Base-by-base conservation (phyloP, 306 rosid genomes). In the Astragalus glycyphyllos region DNA sequence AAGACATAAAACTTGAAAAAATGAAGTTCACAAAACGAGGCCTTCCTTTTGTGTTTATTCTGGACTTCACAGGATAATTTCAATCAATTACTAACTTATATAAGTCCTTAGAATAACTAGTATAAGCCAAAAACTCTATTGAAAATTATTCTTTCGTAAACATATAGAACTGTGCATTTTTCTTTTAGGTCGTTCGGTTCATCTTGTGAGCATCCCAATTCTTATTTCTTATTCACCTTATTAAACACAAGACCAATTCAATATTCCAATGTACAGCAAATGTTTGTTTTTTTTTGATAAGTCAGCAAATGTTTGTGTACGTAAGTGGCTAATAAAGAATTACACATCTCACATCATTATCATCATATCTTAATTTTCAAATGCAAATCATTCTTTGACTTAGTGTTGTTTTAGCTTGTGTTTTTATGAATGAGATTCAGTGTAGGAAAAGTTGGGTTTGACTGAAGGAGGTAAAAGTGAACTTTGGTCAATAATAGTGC, bases 221-320 rank as follows among this genome's bases (percentile, higher is more conserved):
- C 68, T 57, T 48, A 63, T 58, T n/a, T n/a, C n/a, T 20, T 0
- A 45, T 71, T 71, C 53, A 38, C 31, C 46, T 65, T 32, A 58
- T 48, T 12, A 57, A 31, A 71, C 67, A 58, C 58, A 59, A 59
- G 67, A 71, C 67, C 46, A 32, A 71, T 20, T 2, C 23, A 20
- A 20, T 20, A 20, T 20, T 32, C 11, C 5, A 58, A 45, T 71
- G 58, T 8, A 4, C 49, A 59, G 46, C 68, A 58, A 58, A n/a
- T 20, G 23, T 20, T 20, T 20, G 23, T 20, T n/a, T n/a, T n/a
- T n/a, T n/a, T n/a, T n/a, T n/a, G n/a, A n/a, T n/a, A n/a, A n/a
- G n/a, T n/a, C 49, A 59, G 46, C 68, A 58, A 58, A n/a, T 20
- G 23, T 20, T 20, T 20, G 23, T 20, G 23, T 34, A 20, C 58